Evolutionary conservation across 345 rosid species (phyloP).

Genomic region (Salix dunnii): DNA sequence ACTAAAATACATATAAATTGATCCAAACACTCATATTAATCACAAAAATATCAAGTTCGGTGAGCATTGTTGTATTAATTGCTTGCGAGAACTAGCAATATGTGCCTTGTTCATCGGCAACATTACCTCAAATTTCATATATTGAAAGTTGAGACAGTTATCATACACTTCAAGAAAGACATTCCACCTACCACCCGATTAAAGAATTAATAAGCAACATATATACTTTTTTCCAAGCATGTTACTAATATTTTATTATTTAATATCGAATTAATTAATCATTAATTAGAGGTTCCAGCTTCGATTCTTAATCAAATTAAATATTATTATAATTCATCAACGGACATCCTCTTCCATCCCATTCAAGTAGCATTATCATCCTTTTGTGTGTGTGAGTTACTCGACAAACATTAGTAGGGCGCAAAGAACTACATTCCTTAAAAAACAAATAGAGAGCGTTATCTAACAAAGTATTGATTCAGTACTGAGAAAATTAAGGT

Average conservation of each 20-base stretch:
- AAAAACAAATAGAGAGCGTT: too few relatives aligned
- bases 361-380: neutral
- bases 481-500: neutral
- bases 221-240: neutral
- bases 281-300: neutral
- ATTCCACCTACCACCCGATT: neutral
- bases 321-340: neutral
- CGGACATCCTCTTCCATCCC: neutral
- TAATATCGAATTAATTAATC: neutral
- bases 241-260: neutral
- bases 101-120: neutral
- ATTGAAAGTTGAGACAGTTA: constrained; percentile 14
- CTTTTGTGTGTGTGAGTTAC: neutral
- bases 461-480: neutral
- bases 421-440: too few relatives aligned
- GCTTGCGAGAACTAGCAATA: neutral
- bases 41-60: neutral
- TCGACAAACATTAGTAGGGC: neutral
- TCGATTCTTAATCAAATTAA: neutral
- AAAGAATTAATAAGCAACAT: neutral
- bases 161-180: constrained; percentile 4
- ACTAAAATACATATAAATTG: too few relatives aligned
- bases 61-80: neutral
- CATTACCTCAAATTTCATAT: neutral
- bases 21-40: too few relatives aligned